A percentile compares a stretch with the other conserved stretches of the same genome.
These are phyloP conservation scores for Hericium erinaceus DNA, from an alignment of 768 basidiomycete species.

Conservation along the genomic window DNA sequence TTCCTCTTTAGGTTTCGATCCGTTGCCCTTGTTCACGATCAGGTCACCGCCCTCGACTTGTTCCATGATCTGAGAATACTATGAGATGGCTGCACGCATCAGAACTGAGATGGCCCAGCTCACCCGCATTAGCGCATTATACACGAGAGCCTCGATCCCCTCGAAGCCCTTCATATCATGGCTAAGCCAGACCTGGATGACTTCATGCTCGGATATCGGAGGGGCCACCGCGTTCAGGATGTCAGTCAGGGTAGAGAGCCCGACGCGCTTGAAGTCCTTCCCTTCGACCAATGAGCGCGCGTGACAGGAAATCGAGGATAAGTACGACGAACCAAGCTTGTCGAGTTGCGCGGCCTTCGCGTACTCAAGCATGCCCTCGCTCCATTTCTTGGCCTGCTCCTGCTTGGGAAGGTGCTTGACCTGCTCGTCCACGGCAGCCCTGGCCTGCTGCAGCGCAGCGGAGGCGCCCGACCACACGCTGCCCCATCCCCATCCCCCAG, in stretches of 20 bases:
- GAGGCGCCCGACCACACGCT: constrained; percentile 85
- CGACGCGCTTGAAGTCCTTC: constrained; percentile 82
- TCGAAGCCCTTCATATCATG: constrained; percentile 98
- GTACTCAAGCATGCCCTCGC: constrained; percentile 77
- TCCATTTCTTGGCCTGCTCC: constrained; percentile 83
- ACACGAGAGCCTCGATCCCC: constrained; percentile 90
- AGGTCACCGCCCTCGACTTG: constrained; percentile 92
- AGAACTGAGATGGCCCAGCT: constrained; percentile 13
- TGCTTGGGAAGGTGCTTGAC: constrained; percentile 82
- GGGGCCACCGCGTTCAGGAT: constrained; percentile 96
- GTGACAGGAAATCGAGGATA: not conserved
- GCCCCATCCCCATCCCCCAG: constrained; percentile 73
- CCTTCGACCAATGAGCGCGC: constrained; percentile 37
- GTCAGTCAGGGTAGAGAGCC: constrained; percentile 81
- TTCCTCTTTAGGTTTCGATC: constrained; percentile 57
- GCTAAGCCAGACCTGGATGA: constrained; percentile 90
- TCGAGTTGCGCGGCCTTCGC: constrained; percentile 85
- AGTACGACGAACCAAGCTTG: constrained; percentile 57
- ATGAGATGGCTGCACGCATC: not conserved
- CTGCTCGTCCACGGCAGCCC: constrained; percentile 84
- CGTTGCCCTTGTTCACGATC: constrained; percentile 75
- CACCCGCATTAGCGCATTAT: constrained; percentile 76
- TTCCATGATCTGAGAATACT: constrained; percentile 61
- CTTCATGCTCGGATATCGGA: constrained; percentile 96
- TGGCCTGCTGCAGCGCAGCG: constrained; percentile 80